Base-by-base conservation (phyloP, 2,329 filamentous ascomycete genomes). In the Tolypocladium amazonense region DNA sequence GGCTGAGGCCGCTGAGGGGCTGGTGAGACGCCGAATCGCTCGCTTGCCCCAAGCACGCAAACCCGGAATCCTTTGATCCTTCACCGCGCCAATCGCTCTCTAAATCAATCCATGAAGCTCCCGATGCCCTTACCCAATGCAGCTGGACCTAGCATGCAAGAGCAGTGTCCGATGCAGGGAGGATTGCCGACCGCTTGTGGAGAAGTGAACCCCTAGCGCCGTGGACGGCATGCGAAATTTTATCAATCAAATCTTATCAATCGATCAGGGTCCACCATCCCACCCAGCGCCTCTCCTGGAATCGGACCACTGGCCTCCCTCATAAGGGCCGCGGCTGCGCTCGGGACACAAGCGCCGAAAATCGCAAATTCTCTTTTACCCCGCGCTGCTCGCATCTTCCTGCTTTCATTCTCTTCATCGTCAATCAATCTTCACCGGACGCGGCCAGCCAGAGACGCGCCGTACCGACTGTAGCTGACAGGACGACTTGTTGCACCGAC, bases 231-330 rank as follows among this genome's bases (percentile, higher is more conserved):
- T 57, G 63, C 64, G 61, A 66, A 66, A 64, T 63, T 72, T 76
- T 75, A 76, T 76, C 73, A 76, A 76, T 76, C 73, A 69, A 72
- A 78, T 78, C 76, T 78, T 76, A 77, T 77, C 76, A 77, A 77
- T 77, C 76, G 68, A 69, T 76, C 75, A 71, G 70, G 66, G 63
- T 65, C 69, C 58, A 58, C 60, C 41, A 35, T 39, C 56, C 25
- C 20, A 30, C 58, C 59, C 71, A 71, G 68, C 62, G 64, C 59
- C 65, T 59, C 69, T 73, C 70, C 68, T 71, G 65, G 65, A 66
- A 71, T 72, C 70, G 68, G 69, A 71, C 69, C 67, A 71, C 43
- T 23, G 39, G 6, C 8, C 56, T 56, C 35, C 52, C 14, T 56
- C 25, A 62, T 60, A 58, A 62, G 58, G 55, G 56, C 59, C 35